Evolutionary conservation across 2,329 filamentous ascomycete genomes (phyloP).

Genomic region (Erysiphe neolycopersici): DNA sequence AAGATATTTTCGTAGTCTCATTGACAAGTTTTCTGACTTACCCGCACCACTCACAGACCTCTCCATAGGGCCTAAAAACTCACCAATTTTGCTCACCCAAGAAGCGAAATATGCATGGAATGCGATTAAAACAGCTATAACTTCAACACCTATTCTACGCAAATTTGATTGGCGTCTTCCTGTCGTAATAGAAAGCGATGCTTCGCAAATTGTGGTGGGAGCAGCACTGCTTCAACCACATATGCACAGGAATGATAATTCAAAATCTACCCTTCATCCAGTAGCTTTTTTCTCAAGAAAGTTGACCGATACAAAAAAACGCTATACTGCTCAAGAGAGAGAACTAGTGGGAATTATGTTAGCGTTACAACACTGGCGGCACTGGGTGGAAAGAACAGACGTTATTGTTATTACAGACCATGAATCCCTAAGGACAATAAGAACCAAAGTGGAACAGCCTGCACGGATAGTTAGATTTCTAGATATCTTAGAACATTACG

Average conservation of each 20-base stretch:
- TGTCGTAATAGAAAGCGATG: background rate
- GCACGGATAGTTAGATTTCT: no score
- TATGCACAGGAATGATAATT: background rate
- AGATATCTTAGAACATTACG: no score
- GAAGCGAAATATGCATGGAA: background rate
- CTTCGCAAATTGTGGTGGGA: background rate
- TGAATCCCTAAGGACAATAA: no score
- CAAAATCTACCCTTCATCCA: no score
- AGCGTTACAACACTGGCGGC: no score
- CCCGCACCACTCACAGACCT: background rate
- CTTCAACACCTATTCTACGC: background rate
- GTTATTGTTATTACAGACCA: no score
- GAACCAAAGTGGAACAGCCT: no score
- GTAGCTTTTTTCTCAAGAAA: no score
- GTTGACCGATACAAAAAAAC: no score
- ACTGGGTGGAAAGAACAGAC: no score
- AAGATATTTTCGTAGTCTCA: background rate
- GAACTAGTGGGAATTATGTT: no score
- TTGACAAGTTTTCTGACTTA: background rate
- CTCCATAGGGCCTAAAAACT: background rate
- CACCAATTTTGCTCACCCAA: background rate
- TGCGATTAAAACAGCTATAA: background rate
- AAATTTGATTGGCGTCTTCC: background rate
- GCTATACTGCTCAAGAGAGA: no score
- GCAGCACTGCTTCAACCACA: background rate